Conservation (phyloP, 306 rosid genomes). For the Styphnolobium japonicum region DNA sequence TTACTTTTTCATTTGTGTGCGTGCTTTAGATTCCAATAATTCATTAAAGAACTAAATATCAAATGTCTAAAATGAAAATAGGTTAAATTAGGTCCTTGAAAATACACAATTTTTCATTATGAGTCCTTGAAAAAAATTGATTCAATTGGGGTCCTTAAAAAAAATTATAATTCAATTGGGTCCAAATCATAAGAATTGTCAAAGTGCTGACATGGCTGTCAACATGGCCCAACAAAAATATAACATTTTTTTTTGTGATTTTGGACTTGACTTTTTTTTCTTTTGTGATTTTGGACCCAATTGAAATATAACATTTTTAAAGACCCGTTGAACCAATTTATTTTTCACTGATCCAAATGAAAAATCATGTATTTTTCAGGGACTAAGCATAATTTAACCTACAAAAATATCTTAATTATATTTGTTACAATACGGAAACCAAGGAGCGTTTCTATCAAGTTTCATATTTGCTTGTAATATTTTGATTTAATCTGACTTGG, state of each 20-base stretch:
- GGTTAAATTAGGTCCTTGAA: neutral
- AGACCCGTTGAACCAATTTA: neutral
- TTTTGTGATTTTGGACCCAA: neutral
- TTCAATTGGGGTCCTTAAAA: too few species aligned
- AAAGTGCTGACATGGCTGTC: neutral
- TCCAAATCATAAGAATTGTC: neutral
- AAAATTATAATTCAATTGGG: neutral
- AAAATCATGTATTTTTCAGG: neutral
- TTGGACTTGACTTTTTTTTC: neutral
- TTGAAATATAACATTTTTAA: neutral
- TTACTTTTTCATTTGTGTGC: neutral
- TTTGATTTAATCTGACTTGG: neutral
- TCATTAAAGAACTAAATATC: neutral
- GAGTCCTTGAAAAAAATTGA: too few species aligned
- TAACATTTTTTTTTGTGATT: neutral
- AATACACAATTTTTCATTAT: too few species aligned
- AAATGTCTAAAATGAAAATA: neutral
- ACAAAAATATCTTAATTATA: neutral
- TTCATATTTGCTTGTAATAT: neutral
- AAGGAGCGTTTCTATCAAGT: neutral
- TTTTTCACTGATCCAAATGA: neutral
- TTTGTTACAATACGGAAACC: conserved; percentile 2
- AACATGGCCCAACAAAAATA: neutral
- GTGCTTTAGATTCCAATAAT: neutral
- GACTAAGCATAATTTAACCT: neutral